A percentile compares a stretch with the other conserved stretches of the same genome.
Conservation (phyloP, 805 yeast species). For the Metschnikowia baotianmanensis region DNA sequence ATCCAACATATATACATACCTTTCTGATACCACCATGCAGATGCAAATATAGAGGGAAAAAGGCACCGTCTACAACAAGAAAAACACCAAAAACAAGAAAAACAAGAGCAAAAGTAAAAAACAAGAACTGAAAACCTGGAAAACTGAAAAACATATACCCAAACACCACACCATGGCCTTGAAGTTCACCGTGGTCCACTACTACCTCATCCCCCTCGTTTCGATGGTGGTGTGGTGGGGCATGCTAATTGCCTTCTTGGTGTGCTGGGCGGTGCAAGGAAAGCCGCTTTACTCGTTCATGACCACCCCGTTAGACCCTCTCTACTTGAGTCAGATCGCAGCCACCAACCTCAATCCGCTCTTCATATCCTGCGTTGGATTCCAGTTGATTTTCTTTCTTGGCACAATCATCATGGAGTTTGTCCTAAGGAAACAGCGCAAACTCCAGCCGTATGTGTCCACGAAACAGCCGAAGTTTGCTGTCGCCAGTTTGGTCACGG, state of each 20-base stretch:
- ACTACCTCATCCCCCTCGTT: slow-evolving; percentile 61
- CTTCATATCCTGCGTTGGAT: slow-evolving; percentile 73
- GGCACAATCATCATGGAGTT: slow-evolving; percentile 62
- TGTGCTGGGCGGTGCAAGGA: slow-evolving; percentile 80
- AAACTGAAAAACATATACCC: too few relatives aligned
- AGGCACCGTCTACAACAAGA: too few relatives aligned
- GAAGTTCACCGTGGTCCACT: slow-evolving; percentile 44
- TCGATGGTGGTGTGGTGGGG: slow-evolving; percentile 82
- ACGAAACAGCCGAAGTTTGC: slow-evolving; percentile 42
- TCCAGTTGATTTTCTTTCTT: slow-evolving; percentile 73
- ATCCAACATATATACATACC: too few relatives aligned
- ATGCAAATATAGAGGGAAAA: too few relatives aligned
- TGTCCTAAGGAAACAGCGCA: slow-evolving; percentile 53
- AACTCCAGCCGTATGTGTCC: slow-evolving; percentile 52
- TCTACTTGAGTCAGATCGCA: slow-evolving; percentile 82
- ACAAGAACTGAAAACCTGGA: too few relatives aligned
- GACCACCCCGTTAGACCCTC: slow-evolving; percentile 44
- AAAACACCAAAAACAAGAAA: too few relatives aligned
- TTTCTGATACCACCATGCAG: too few relatives aligned
- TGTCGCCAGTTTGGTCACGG: slow-evolving; percentile 42
- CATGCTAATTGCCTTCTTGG: slow-evolving; percentile 77
- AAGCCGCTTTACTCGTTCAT: slow-evolving; percentile 64
- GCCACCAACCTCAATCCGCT: slow-evolving; percentile 84
- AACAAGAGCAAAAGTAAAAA: too few relatives aligned
- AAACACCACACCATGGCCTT: slow-evolving; percentile 7